Evolutionary conservation across 2,329 filamentous ascomycete species (phyloP).

Genomic region (Fusarium liriodendri): DNA sequence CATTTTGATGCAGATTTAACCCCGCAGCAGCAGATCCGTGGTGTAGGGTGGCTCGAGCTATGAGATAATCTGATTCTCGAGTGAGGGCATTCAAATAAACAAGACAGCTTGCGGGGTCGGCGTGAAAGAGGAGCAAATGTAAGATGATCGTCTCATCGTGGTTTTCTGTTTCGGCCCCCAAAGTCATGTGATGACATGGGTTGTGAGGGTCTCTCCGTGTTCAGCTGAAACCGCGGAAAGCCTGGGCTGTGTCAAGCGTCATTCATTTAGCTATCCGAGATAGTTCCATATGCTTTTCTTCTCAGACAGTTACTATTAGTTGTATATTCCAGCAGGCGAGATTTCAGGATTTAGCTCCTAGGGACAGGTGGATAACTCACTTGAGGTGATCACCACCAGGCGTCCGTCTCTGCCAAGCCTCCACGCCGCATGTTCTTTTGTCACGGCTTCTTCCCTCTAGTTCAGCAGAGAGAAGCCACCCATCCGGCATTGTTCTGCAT

Average conservation of each 20-base stretch:
- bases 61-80: not conserved
- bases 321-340: too few species aligned
- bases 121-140: not conserved
- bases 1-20: conserved; percentile 15
- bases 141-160: not conserved
- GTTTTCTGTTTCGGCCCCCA: not conserved
- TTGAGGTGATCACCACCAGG: not conserved
- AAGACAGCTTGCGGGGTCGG: not conserved
- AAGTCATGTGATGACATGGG: not conserved
- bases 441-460: not conserved
- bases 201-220: not conserved
- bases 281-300: too few species aligned
- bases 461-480: not conserved
- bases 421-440: not conserved
- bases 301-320: too few species aligned
- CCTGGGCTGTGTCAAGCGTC: not conserved
- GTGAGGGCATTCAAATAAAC: not conserved
- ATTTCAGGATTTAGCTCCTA: not conserved
- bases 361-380: not conserved
- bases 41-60: not conserved
- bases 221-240: not conserved
- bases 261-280: too few species aligned
- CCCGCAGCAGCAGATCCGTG: conserved; percentile 12
- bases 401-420: not conserved
- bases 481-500: not conserved